These are phyloP conservation scores for Tothia fuscella DNA, from an alignment of 2,329 filamentous ascomycete species.

Conservation along the genomic window DNA sequence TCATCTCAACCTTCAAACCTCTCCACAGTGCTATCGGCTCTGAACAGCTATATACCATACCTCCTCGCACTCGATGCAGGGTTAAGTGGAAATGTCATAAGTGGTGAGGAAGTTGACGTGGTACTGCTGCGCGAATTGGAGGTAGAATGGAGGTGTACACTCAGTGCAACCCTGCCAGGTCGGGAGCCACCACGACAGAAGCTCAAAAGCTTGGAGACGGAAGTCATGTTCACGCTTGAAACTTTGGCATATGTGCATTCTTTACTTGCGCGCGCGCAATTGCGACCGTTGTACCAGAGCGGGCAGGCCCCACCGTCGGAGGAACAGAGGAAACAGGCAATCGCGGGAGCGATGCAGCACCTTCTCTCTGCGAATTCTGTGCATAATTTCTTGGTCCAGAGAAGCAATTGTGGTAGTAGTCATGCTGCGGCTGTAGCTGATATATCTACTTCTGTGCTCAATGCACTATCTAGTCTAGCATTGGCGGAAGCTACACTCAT, in stretches of 20 bases:
- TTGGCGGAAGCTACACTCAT: conserved; percentile 82
- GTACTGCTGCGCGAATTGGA: conserved; percentile 57
- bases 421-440: conserved; percentile 53
- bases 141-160: conserved; percentile 68
- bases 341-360: conserved; percentile 63
- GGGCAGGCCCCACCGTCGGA: conserved; percentile 16
- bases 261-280: conserved; percentile 56
- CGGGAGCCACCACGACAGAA: conserved; percentile 56
- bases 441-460: conserved; percentile 31
- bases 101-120: conserved; percentile 54
- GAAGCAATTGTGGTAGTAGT: conserved; percentile 51
- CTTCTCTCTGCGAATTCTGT: conserved; percentile 68
- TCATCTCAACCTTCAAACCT: conserved; percentile 60
- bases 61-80: conserved; percentile 66
- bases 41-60: conserved; percentile 74
- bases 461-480: conserved; percentile 46
- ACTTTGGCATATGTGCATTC: conserved; percentile 66
- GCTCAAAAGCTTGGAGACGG: conserved; percentile 65
- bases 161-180: conserved; percentile 38
- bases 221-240: conserved; percentile 67
- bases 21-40: conserved; percentile 51
- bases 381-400: conserved; percentile 65
- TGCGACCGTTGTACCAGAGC: conserved; percentile 57
- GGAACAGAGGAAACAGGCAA: conserved; percentile 38
- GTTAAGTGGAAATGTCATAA: conserved; percentile 43